Conservation (phyloP, 1,139 yeast genomes). For the Arxiozyma bovina region DNA sequence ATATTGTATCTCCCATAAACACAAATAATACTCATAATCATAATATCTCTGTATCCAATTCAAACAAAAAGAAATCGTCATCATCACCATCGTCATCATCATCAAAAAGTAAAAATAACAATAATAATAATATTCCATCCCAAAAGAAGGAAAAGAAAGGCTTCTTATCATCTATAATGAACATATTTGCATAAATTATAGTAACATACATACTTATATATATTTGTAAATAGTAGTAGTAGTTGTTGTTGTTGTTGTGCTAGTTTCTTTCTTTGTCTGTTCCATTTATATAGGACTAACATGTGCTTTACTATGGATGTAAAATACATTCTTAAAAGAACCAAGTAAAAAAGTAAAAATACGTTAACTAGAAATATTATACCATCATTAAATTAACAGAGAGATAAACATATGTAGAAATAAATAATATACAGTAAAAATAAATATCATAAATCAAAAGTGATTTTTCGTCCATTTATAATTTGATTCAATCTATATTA, state of each 20-base stretch:
- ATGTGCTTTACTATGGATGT: too few relatives aligned
- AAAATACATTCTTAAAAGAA: too few relatives aligned
- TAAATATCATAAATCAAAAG: background rate
- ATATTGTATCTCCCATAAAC: conserved; percentile 33
- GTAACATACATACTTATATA: too few relatives aligned
- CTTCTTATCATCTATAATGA: conserved; percentile 13
- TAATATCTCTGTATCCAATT: background rate
- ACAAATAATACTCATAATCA: background rate
- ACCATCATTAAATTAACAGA: background rate
- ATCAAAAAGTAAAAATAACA: conserved; percentile 13
- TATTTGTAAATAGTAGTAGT: background rate
- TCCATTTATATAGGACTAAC: too few relatives aligned
- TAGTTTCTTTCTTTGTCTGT: too few relatives aligned
- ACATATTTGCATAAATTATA: conserved; percentile 6
- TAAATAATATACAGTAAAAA: too few relatives aligned
- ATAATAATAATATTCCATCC: background rate
- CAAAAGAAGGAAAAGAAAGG: conserved; percentile 11
- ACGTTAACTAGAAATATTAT: background rate
- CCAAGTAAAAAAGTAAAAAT: background rate
- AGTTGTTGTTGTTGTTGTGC: background rate
- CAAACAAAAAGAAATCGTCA: conserved; percentile 2
- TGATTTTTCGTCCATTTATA: background rate
- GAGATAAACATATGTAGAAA: background rate
- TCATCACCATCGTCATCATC: conserved; percentile 12
- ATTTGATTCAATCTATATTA: background rate